These are phyloP conservation scores for Microbotryum intermedium DNA, from an alignment of 1,284 basidiomycete species.

Conservation along the genomic window DNA sequence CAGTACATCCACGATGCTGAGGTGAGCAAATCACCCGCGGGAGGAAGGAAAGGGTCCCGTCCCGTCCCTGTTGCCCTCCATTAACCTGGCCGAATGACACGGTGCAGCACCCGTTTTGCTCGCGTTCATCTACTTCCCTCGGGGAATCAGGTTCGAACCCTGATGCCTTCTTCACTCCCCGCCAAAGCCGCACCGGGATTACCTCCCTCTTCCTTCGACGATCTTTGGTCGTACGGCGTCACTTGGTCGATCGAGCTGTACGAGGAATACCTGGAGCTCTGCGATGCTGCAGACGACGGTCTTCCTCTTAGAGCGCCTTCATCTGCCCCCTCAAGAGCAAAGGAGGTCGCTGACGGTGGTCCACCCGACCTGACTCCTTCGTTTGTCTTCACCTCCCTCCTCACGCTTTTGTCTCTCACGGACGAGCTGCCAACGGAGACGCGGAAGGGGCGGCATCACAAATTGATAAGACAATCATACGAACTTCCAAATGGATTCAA, in stretches of 20 bases:
- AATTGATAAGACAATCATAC: too few species aligned
- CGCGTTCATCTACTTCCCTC: conserved; percentile 19
- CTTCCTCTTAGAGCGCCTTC: too few species aligned
- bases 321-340: too few species aligned
- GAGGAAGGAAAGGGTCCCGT: too few species aligned
- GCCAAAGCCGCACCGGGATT: background rate
- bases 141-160: conserved; percentile 16
- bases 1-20: conserved; percentile 21
- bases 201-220: background rate
- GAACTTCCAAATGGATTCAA: too few species aligned
- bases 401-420: too few species aligned
- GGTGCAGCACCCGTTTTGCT: conserved; percentile 15
- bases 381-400: too few species aligned
- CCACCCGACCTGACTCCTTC: too few species aligned
- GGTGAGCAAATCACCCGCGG: conserved; percentile 3
- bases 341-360: too few species aligned
- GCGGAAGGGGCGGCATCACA: too few species aligned
- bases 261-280: conserved; percentile 2
- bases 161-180: background rate
- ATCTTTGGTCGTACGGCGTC: background rate
- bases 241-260: conserved; percentile 16
- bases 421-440: too few species aligned
- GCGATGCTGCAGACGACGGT: background rate
- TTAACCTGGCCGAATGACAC: background rate
- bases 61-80: too few species aligned